Conservation (phyloP, 2,329 filamentous ascomycete species). For the Penicillium sp. region DNA sequence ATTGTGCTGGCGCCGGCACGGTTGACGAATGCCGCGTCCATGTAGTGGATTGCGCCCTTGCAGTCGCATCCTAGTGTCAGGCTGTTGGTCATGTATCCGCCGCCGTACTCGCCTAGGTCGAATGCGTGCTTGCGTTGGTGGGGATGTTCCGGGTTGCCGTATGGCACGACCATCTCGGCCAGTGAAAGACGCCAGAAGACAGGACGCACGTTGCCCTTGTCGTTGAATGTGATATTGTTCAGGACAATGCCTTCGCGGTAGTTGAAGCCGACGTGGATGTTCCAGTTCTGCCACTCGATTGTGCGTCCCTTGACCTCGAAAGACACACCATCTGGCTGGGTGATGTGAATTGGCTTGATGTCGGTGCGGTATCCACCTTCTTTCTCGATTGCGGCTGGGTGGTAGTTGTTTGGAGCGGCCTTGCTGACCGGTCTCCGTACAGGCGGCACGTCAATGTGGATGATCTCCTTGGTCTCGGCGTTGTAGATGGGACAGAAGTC, state of each 20-base stretch:
- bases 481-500: slow-evolving; percentile 95
- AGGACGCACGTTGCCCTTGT: slow-evolving; percentile 72
- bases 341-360: slow-evolving; percentile 83
- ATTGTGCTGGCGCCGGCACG: slow-evolving; percentile 69
- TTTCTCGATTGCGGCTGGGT: slow-evolving; percentile 67
- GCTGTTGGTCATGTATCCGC: slow-evolving; percentile 51
- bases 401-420: slow-evolving; percentile 74
- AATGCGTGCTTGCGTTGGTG: slow-evolving; percentile 51
- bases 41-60: slow-evolving; percentile 72
- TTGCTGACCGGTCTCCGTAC: slow-evolving; percentile 72
- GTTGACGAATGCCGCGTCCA: slow-evolving; percentile 83
- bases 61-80: slow-evolving; percentile 47
- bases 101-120: slow-evolving; percentile 48
- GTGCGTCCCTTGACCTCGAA: slow-evolving; percentile 73
- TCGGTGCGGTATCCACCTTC: slow-evolving; percentile 74
- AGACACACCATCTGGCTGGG: slow-evolving; percentile 83
- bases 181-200: slow-evolving; percentile 87
- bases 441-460: slow-evolving; percentile 79
- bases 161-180: slow-evolving; percentile 92
- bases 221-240: slow-evolving; percentile 85
- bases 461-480: slow-evolving; percentile 70
- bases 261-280: slow-evolving; percentile 89
- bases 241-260: slow-evolving; percentile 88
- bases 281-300: slow-evolving; percentile 91
- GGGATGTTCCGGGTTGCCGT: slow-evolving; percentile 50